Percentiles rank a stretch among this genome's conserved stretches.
These are phyloP conservation scores for Thraustotheca clavata DNA, from an alignment of 352 stramenopile species.

Conservation along the genomic window DNA sequence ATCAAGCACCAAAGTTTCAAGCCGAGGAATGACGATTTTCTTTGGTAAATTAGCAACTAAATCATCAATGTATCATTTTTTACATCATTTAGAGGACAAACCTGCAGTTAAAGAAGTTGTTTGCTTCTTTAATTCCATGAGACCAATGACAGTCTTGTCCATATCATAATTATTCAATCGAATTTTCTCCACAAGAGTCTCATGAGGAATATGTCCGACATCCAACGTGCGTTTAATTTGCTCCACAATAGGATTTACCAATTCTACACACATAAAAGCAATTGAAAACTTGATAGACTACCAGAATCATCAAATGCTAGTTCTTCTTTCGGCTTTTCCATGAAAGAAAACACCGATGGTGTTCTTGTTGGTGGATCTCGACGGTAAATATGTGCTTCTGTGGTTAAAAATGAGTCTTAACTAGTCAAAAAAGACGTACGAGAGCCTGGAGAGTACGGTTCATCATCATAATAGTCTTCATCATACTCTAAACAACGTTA, in stretches of 20 bases:
- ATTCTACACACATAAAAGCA: too few relatives aligned
- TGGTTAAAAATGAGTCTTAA: neutral
- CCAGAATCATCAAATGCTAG: conserved; percentile 15
- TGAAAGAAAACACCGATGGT: conserved; percentile 73
- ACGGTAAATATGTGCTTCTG: conserved; percentile 77
- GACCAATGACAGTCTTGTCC: conserved; percentile 57
- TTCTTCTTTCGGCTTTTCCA: conserved; percentile 31
- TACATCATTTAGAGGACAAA: neutral
- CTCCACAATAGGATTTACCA: conserved; percentile 30
- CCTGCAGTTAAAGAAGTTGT: conserved; percentile 27
- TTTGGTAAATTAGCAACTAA: conserved; percentile 41
- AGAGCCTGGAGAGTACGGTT: conserved; percentile 47
- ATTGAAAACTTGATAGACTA: conserved; percentile 14
- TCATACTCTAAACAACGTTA: conserved; percentile 29
- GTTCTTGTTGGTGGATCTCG: conserved; percentile 68
- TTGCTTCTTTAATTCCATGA: conserved; percentile 57
- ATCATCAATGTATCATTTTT: neutral
- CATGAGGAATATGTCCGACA: conserved; percentile 35
- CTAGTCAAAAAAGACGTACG: conserved; percentile 29
- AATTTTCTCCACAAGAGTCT: conserved; percentile 60
- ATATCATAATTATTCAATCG: conserved; percentile 68
- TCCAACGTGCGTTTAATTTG: conserved; percentile 47
- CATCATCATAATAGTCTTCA: conserved; percentile 50
- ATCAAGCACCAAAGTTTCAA: conserved; percentile 48
- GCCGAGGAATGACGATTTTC: conserved; percentile 51